Evolutionary conservation across 169 alveolate species (phyloP), one percentile per base, ranked within the genome.

Genomic region (Blepharisma undulans): DNA sequence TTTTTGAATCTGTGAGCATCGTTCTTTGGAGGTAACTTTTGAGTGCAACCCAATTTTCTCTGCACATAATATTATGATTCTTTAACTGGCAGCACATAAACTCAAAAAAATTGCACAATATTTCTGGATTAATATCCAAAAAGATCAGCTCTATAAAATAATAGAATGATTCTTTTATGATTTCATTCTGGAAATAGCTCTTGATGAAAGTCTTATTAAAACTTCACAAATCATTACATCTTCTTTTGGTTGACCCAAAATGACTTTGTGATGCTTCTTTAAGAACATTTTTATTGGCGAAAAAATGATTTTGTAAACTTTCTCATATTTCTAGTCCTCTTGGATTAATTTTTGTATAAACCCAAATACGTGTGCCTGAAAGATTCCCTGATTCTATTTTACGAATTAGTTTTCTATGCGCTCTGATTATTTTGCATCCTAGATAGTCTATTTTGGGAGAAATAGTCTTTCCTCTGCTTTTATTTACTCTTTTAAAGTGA

Each of bases 361-460:
- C 34, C 12, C 29, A 21, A 21, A 78, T 78, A 12, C 29, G 61
- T 12, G 21, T 78, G 29, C 29, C 27, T 21, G 86, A 36, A 78
- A 78, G 25, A 2, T 2, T 78, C 61, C 34, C 34, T 29, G 29
- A 27, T 78, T 27, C 1, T 10, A 78, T 29, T 27, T 78, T 12
- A 3, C 86, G 34, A n/a, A 14, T 78, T 8, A 78, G 34, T 12
- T 78, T 78, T 8, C 27, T 78, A 22, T 78, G 86, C 71, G 66
- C 86, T 78, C 86, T 25, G 0, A 78, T 78, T 32, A 78, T n/a
- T 12, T 78, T 78, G 86, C 86, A 78, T 34, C 86, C 10, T 29
- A 78, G 61, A 36, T 78, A 78, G n/a, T 78, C 86, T n/a, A 25
- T 78, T 32, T 78, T 78, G 29, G 86, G 86, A 74, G 36, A 18